Evolutionary conservation across 2,329 filamentous ascomycete genomes (phyloP).

Genomic region (Piedraia hortae): DNA sequence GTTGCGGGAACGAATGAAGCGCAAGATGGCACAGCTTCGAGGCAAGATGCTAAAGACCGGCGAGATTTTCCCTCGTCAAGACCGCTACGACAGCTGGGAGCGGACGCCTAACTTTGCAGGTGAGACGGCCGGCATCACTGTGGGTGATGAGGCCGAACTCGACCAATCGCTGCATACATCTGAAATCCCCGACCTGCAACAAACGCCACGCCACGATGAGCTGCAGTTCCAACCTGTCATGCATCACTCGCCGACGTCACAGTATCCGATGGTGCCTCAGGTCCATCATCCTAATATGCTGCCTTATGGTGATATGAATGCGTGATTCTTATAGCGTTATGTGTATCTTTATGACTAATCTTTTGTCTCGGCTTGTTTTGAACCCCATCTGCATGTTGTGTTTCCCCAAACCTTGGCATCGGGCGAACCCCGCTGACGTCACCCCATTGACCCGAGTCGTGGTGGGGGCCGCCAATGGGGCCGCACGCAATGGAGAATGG

Average conservation of each 20-base stretch:
- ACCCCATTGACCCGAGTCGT: constrained; percentile 1
- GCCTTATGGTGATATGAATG: constrained; percentile 7
- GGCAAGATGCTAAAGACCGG: constrained; percentile 15
- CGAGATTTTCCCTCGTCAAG: constrained; percentile 11
- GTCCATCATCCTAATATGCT: constrained; percentile 6
- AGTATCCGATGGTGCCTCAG: constrained; percentile 7
- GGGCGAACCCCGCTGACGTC: constrained; percentile 1
- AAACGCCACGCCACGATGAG: constrained; percentile 1
- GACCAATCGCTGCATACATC: constrained; percentile 1
- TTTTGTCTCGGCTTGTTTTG: too few species aligned
- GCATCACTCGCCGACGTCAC: constrained; percentile 3
- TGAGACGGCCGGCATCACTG: constrained; percentile 8
- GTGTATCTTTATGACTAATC: too few species aligned
- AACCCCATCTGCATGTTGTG: too few species aligned
- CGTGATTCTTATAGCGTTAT: too few species aligned
- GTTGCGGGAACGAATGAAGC: constrained; percentile 13
- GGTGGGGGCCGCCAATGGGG: not conserved
- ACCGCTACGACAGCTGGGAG: constrained; percentile 11
- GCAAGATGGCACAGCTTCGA: constrained; percentile 14
- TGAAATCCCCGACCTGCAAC: constrained; percentile 1
- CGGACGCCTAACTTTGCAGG: constrained; percentile 12
- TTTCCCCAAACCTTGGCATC: too few species aligned
- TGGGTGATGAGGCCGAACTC: constrained; percentile 8
- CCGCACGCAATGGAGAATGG: not conserved
- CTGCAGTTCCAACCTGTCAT: constrained; percentile 1